Evolutionary conservation across 306 rosid species (phyloP).

Genomic region (Psophocarpus tetragonolobus): DNA sequence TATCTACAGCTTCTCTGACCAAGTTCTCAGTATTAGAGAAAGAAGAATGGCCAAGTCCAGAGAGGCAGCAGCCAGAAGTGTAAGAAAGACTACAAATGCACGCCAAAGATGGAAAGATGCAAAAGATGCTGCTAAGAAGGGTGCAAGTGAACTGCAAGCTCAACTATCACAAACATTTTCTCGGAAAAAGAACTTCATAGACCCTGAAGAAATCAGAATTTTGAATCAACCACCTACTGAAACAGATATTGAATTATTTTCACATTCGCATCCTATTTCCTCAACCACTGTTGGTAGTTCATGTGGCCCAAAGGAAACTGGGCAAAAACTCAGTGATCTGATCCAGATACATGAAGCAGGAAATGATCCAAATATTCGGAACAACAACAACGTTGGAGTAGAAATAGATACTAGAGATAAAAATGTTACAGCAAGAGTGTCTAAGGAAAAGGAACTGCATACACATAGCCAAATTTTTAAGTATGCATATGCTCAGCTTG

Average conservation of each 20-base stretch:
- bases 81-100: conserved; percentile 61
- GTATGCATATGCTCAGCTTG: conserved; percentile 76
- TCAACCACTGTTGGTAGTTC: conserved; percentile 38
- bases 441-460: conserved; percentile 53
- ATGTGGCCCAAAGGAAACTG: conserved; percentile 38
- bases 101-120: conserved; percentile 72
- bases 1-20: conserved; percentile 77
- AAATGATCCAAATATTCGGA: conserved; percentile 41
- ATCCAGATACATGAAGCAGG: conserved; percentile 54
- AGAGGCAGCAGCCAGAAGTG: conserved; percentile 72
- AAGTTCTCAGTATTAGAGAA: conserved; percentile 68
- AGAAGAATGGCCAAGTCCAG: conserved; percentile 69
- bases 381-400: conserved; percentile 37
- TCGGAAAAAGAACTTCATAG: conserved; percentile 33
- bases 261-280: conserved; percentile 32
- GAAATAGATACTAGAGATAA: conserved; percentile 32
- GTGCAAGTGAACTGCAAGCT: conserved; percentile 66
- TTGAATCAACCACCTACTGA: conserved; percentile 40
- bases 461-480: conserved; percentile 65
- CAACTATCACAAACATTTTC: conserved; percentile 64
- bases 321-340: conserved; percentile 42
- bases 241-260: conserved; percentile 34
- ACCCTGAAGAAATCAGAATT: conserved; percentile 48
- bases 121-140: conserved; percentile 63
- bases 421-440: conserved; percentile 24